Percentiles rank a stretch among this genome's conserved stretches.
Conservation (phyloP, 331 rosid species). For the Malus hybrid region DNA sequence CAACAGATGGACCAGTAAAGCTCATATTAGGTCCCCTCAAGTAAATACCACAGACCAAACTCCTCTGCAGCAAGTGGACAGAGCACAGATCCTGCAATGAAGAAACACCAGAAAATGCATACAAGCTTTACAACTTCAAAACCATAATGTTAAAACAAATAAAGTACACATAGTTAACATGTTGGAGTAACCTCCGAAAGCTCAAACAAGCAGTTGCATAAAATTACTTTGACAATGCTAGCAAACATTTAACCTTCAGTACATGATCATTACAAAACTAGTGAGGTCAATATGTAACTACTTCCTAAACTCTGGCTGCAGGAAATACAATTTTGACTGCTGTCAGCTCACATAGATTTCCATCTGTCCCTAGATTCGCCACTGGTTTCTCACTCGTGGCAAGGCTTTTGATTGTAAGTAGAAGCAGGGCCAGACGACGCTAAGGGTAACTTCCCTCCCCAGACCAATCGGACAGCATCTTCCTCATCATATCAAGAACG, state of each 20-base stretch:
- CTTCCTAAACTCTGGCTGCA: too few species aligned
- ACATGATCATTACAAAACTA: too few species aligned
- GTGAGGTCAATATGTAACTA: too few species aligned
- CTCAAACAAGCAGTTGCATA: not conserved
- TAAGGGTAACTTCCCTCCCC: not conserved
- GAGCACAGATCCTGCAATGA: conserved; percentile 25
- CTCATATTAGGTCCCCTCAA: conserved; percentile 43
- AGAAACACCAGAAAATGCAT: not conserved
- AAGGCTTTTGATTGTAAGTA: too few species aligned
- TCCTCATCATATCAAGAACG: not conserved
- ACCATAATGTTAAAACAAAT: not conserved
- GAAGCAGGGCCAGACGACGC: too few species aligned
- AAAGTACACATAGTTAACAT: not conserved
- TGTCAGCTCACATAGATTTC: not conserved
- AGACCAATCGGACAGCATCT: not conserved
- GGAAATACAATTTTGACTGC: too few species aligned
- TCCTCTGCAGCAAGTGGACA: conserved; percentile 1
- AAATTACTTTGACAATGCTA: not conserved
- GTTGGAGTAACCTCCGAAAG: not conserved
- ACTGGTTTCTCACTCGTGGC: too few species aligned
- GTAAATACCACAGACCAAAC: conserved; percentile 16
- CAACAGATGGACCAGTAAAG: conserved; percentile 49
- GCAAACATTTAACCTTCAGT: not conserved
- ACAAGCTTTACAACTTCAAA: not conserved
- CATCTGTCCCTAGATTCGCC: too few species aligned